Evolutionary conservation across 192 early-diverging fungal genomes (phyloP), one percentile per base, ranked within the genome.

Genomic region (Physocladia obscura): DNA sequence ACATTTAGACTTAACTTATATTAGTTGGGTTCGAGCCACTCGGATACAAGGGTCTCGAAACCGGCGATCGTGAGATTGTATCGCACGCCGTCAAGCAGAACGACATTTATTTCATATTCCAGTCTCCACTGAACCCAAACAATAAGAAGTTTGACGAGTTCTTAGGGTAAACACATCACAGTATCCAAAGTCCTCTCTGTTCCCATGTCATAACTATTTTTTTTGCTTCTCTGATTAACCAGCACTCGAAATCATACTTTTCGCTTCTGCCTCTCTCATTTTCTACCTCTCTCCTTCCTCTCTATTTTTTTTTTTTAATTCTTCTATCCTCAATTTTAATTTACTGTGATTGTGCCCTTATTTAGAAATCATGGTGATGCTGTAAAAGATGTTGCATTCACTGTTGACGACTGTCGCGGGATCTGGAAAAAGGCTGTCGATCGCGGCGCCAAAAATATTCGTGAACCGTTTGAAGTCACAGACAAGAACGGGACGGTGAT

Each of bases 31-130:
- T 98, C 83, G 85, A 89, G 76, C 88, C 92, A 62, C 69, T 95
- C 62, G 95, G 94, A 17, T 97, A 99, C 85, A 88, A 88, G 67
- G 97, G 97, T 1, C 89, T 99, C 60, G 97, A 99, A 77, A 99
- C 95, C 30, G 94, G 94, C 24, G 75, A 84, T 71, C 89, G 97
- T 69, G 84, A 97, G 13, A 79, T 95, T 21, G 92, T 83, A 40
- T 83, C 90, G 29, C 94, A 98, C 77, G 94, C 88, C n/a, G 89
- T 98, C 38, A 76, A 83, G 55, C 91, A 92, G 79, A 88, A 90
- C 71, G 77, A 85, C 38, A 89, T 93, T 55, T 76, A 81, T 47
- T 97, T 97, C 74, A 86, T 96, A 54, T 96, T 98, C 84, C 88
- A 95, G 82, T 92, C 92, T 15, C 87, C 97, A 31, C 77, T 98